Conservation (phyloP, 108 stramenopile species). For the Nitzschia inconspicua region DNA sequence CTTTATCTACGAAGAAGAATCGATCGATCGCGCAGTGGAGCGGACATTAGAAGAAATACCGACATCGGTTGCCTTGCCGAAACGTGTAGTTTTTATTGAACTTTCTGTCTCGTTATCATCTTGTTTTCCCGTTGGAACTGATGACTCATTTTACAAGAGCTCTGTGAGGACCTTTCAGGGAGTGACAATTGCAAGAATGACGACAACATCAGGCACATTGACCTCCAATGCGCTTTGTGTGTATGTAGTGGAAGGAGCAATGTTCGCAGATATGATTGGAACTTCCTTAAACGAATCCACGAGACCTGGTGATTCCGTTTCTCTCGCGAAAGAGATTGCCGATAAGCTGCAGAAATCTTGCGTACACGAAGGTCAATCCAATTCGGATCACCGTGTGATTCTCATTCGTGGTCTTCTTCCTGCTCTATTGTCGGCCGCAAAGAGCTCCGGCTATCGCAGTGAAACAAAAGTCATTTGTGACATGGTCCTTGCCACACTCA, state of each 20-base stretch:
- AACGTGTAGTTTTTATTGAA: too few relatives aligned
- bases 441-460: slow-evolving; percentile 13
- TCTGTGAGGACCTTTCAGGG: neutral
- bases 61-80: too few relatives aligned
- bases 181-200: neutral
- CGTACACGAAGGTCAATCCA: neutral
- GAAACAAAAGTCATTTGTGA: slow-evolving; percentile 19
- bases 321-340: neutral
- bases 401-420: slow-evolving; percentile 18
- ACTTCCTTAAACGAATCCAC: neutral
- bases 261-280: neutral
- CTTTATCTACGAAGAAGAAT: too few relatives aligned
- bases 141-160: too few relatives aligned
- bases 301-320: neutral
- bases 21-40: too few relatives aligned
- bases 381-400: slow-evolving; percentile 2
- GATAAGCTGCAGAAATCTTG: neutral
- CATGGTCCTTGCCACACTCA: slow-evolving; percentile 19
- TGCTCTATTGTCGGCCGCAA: slow-evolving; percentile 21
- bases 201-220: slow-evolving; percentile 1
- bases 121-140: too few relatives aligned
- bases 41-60: too few relatives aligned
- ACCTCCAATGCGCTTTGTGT: slow-evolving; percentile 1
- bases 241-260: slow-evolving; percentile 7
- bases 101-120: too few relatives aligned